Conservation (phyloP, 108 stramenopile species). For the Fragilariopsis cylindrus region DNA sequence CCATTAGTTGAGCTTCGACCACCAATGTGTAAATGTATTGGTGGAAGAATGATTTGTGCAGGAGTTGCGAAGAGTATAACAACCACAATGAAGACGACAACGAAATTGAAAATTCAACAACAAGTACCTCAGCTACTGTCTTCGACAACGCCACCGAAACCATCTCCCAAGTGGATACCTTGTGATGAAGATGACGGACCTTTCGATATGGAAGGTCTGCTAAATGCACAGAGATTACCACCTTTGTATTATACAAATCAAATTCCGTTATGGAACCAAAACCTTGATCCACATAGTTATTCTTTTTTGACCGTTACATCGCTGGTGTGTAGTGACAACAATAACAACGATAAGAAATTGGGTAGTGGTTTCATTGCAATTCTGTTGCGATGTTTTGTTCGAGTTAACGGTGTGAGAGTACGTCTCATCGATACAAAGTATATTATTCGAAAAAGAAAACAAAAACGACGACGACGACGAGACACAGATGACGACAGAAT, state of each 20-base stretch:
- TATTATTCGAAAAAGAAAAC: background rate
- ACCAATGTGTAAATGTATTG: slow-evolving; percentile 6
- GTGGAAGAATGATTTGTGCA: slow-evolving; percentile 6
- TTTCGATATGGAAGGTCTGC: slow-evolving; percentile 7
- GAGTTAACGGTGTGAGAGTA: slow-evolving; percentile 7
- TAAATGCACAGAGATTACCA: background rate
- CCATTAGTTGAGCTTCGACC: background rate
- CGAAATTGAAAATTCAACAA: background rate
- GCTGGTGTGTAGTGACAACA: background rate
- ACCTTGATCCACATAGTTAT: slow-evolving; percentile 11
- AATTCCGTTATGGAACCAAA: slow-evolving; percentile 2
- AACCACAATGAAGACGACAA: background rate
- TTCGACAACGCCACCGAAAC: background rate
- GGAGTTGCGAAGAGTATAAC: background rate
- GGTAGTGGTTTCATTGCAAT: background rate
- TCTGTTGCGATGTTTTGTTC: slow-evolving; percentile 3
- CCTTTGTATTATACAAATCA: background rate
- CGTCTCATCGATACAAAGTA: slow-evolving; percentile 12
- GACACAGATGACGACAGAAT: no score
- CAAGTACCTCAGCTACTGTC: background rate
- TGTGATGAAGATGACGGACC: background rate
- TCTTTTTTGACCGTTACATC: slow-evolving; percentile 2
- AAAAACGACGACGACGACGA: background rate
- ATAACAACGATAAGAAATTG: background rate
- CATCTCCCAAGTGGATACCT: slow-evolving; percentile 6